These are phyloP conservation scores for Exobasidium cylindrosporum DNA, from an alignment of 1,284 basidiomycete species.

Conservation along the genomic window DNA sequence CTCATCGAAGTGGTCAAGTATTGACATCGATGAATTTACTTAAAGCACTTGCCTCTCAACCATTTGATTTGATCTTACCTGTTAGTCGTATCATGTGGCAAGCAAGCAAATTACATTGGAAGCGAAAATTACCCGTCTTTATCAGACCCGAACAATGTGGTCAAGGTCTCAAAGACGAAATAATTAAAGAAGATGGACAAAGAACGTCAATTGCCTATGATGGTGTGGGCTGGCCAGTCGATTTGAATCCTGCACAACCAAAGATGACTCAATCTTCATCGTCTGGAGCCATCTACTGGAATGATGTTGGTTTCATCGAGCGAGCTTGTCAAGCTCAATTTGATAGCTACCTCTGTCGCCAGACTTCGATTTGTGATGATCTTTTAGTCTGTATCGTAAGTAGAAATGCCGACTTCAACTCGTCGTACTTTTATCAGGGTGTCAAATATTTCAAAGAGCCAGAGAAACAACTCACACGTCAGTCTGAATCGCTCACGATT, in stretches of 20 bases:
- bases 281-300: constrained; percentile 4
- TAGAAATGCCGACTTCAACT: background rate
- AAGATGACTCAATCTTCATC: background rate
- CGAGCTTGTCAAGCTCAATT: background rate
- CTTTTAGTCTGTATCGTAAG: background rate
- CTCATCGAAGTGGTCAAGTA: constrained; percentile 39
- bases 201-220: constrained; percentile 7
- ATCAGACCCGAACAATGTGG: constrained; percentile 62
- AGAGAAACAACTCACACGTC: background rate
- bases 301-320: constrained; percentile 1
- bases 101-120: constrained; percentile 68
- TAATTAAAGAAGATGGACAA: background rate
- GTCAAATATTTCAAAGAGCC: background rate
- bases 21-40: constrained; percentile 60
- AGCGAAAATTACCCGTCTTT: constrained; percentile 65
- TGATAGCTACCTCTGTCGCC: background rate
- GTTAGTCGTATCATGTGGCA: constrained; percentile 67
- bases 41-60: constrained; percentile 58
- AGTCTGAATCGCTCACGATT: too few relatives aligned
- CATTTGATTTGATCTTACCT: constrained; percentile 65
- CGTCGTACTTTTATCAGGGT: background rate
- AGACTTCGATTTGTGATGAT: background rate
- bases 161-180: background rate
- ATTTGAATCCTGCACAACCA: constrained; percentile 5
- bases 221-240: constrained; percentile 12